A percentile compares a stretch with the other conserved stretches of the same genome.
Evolutionary conservation across 257 asterid genomes (phyloP).

Genomic region (Sherardia arvensis): DNA sequence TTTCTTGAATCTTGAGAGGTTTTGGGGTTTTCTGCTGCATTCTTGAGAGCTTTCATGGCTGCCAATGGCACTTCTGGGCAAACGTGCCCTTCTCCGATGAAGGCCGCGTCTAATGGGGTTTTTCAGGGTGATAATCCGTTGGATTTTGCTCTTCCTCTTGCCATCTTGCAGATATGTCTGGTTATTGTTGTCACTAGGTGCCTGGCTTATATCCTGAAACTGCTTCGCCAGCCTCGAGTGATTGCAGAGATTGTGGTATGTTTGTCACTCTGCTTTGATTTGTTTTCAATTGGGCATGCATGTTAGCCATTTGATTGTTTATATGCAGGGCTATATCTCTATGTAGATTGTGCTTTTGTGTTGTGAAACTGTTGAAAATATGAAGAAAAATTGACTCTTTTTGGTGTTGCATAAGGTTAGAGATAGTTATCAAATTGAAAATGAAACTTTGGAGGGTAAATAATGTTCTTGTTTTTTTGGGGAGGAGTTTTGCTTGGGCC

Average conservation of each 20-base stretch:
- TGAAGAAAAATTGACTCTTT: too few relatives aligned
- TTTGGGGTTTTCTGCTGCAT: background rate
- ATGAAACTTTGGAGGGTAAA: background rate
- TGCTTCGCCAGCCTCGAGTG: conserved; percentile 73
- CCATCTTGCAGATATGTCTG: conserved; percentile 55
- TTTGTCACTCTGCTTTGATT: conserved; percentile 2
- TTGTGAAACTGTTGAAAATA: too few relatives aligned
- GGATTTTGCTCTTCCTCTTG: conserved; percentile 59
- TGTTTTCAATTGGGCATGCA: background rate
- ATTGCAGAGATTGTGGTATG: conserved; percentile 74
- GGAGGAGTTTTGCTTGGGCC: too few relatives aligned
- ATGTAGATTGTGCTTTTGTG: background rate
- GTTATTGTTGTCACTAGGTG: conserved; percentile 51
- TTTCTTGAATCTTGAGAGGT: background rate
- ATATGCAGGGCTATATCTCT: background rate
- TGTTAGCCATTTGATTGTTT: background rate
- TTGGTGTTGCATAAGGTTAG: too few relatives aligned
- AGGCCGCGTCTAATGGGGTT: conserved; percentile 62
- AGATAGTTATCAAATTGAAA: background rate
- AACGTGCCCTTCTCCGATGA: conserved; percentile 51
- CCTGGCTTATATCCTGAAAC: conserved; percentile 52
- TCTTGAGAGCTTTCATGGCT: conserved; percentile 13
- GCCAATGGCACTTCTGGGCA: conserved; percentile 12
- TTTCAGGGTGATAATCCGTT: conserved; percentile 79
- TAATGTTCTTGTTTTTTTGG: background rate